Evolutionary conservation across 2,329 filamentous ascomycete genomes (phyloP), one percentile per base, ranked within the genome.

Genomic region (Graphilbum fragrans): DNA sequence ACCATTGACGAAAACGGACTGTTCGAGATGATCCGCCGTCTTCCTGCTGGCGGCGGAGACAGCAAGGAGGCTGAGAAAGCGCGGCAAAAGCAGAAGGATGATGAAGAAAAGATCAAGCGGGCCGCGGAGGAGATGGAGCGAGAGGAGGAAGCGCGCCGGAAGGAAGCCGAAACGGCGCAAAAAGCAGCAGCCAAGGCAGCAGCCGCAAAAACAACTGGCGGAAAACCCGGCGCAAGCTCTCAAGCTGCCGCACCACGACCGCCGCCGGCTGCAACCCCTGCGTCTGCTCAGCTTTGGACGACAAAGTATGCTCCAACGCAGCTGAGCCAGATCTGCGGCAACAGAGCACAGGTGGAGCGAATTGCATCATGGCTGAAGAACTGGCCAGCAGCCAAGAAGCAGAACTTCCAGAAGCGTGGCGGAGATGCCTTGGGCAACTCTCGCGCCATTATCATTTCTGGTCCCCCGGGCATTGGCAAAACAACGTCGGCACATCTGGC

Each of bases 401-500:
- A 77, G 45, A 70, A 82, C 39, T 98, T 98, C 61, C 82, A 87
- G 57, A 76, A 80, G 53, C 76, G 79, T 45, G 92, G 92, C 1
- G 72, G 82, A 10, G 88, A 96, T 59, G 92, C 88, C 2, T 80
- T 80, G 57, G 90, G 90, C 27, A 72, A 72, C 0, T 84, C 82
- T 52, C 80, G 92, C 48, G 86, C 90, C n/a, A 80, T 96, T 49
- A 94, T 96, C 57, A 81, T 98, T 41, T 88, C 93, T 50, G 92
- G 92, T 0, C 90, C 92, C 16, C 92, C 92, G 23, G 92, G 92
- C 17, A 94, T 98, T 50, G 92, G 92, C 51, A 98, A 98, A 64
- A 98, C 92, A 2, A 98, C 92, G 25, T 86, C 93, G 38, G 92
- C 92, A 20, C 92, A 98, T 65, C 69, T 98, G 23, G 86, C 94